Percentiles rank a stretch among this genome's conserved stretches.
These are phyloP conservation scores for Verbascum thapsus DNA, from an alignment of 257 asterid genomes.

Conservation along the genomic window DNA sequence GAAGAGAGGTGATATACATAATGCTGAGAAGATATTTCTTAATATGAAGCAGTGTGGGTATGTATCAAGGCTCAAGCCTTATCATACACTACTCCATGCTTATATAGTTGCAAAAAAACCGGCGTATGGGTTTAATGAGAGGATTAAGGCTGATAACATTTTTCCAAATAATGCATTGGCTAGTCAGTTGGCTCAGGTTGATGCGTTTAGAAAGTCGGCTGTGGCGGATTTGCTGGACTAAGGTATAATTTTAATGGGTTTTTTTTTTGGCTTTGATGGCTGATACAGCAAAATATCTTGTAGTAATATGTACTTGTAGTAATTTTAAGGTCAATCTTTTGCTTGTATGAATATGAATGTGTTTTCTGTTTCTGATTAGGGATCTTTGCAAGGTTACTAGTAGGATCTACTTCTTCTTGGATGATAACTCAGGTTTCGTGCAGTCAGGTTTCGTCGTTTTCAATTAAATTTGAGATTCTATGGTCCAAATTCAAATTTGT, in stretches of 20 bases:
- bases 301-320: too few relatives aligned
- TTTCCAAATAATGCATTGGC: constrained; percentile 48
- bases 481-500: too few relatives aligned
- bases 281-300: too few relatives aligned
- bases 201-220: constrained; percentile 47
- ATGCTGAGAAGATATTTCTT: constrained; percentile 64
- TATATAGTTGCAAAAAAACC: constrained; percentile 67
- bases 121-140: constrained; percentile 60
- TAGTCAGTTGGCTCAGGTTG: constrained; percentile 42
- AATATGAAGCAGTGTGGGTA: constrained; percentile 61
- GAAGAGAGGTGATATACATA: constrained; percentile 68
- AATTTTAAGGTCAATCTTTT: too few relatives aligned
- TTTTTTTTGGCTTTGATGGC: neutral
- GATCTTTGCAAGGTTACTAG: too few relatives aligned
- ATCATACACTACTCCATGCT: constrained; percentile 54
- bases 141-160: constrained; percentile 66
- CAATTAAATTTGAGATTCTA: too few relatives aligned
- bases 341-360: too few relatives aligned
- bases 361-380: too few relatives aligned
- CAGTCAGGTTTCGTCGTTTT: too few relatives aligned
- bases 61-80: constrained; percentile 36
- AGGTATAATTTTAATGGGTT: constrained; percentile 19
- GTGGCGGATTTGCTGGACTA: constrained; percentile 57
- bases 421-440: too few relatives aligned
- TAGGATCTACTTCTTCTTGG: too few relatives aligned